Evolutionary conservation across 768 basidiomycete genomes (phyloP).

Genomic region (Crassisporium funariophilum): DNA sequence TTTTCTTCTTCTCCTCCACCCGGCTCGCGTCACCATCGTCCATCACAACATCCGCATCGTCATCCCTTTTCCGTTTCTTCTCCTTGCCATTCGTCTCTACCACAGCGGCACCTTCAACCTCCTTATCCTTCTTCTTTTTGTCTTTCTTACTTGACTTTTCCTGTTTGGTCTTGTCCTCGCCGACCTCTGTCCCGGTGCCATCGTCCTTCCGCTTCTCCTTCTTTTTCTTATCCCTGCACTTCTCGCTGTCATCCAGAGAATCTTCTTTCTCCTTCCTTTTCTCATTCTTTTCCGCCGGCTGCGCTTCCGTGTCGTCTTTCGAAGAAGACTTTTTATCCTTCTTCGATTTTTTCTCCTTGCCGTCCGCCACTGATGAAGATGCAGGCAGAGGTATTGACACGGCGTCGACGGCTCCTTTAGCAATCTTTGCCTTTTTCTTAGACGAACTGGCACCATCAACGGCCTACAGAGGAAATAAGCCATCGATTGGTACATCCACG

Average conservation of each 20-base stretch:
- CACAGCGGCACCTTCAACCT: constrained; percentile 9
- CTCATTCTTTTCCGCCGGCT: constrained; percentile 28
- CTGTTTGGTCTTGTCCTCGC: constrained; percentile 12
- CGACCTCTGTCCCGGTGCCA: constrained; percentile 15
- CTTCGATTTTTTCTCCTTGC: constrained; percentile 17
- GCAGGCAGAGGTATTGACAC: constrained; percentile 11
- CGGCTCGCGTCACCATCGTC: constrained; percentile 1
- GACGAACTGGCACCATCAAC: constrained; percentile 11
- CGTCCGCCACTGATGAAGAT: constrained; percentile 6
- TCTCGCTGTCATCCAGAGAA: constrained; percentile 4
- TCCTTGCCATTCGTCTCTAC: constrained; percentile 14
- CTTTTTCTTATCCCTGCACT: constrained; percentile 13
- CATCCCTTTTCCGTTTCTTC: constrained; percentile 2
- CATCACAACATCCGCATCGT: neutral
- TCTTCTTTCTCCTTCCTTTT: constrained; percentile 28
- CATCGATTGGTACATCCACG: neutral
- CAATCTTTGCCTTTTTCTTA: constrained; percentile 33
- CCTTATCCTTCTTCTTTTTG: constrained; percentile 13
- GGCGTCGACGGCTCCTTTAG: constrained; percentile 12
- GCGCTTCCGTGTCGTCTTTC: constrained; percentile 19
- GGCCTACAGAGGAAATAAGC: neutral
- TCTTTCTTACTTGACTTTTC: constrained; percentile 11
- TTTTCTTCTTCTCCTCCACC: constrained; percentile 23
- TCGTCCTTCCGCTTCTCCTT: constrained; percentile 23
- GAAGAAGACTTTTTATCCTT: constrained; percentile 17